Evolutionary conservation across 2,329 filamentous ascomycete genomes (phyloP).

Genomic region (Hirsutella minnesotensis): DNA sequence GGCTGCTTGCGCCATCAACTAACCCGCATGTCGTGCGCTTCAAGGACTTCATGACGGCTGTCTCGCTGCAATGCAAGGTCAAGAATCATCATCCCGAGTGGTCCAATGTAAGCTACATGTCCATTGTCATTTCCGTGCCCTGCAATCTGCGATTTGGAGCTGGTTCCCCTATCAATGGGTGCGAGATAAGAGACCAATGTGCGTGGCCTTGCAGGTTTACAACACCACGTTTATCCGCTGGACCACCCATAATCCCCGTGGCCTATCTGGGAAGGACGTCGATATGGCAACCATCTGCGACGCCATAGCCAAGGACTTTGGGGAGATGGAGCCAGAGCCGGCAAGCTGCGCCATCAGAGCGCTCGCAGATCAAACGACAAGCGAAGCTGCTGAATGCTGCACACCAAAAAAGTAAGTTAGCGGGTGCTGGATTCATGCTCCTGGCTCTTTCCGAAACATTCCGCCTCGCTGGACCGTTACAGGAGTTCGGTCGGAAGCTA

Average conservation of each 20-base stretch:
- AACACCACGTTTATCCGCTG: conserved; percentile 60
- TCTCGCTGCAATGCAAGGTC: conserved; percentile 55
- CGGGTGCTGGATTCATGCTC: too few relatives aligned
- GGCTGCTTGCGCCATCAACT: not conserved
- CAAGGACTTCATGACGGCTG: conserved; percentile 66
- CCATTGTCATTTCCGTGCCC: too few relatives aligned
- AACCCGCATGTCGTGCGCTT: not conserved
- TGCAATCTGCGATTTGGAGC: too few relatives aligned
- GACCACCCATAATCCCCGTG: conserved; percentile 58
- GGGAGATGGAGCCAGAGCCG: conserved; percentile 32
- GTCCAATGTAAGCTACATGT: conserved; percentile 47
- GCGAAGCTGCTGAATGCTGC: conserved; percentile 41
- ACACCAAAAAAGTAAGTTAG: conserved; percentile 24
- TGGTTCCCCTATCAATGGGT: not conserved
- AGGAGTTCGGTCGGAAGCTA: too few relatives aligned
- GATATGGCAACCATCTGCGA: conserved; percentile 53
- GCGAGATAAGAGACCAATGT: not conserved
- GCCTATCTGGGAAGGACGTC: conserved; percentile 53
- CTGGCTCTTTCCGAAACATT: too few relatives aligned
- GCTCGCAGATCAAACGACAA: conserved; percentile 33
- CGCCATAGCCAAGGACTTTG: conserved; percentile 40
- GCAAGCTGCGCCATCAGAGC: conserved; percentile 24
- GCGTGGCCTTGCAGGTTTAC: conserved; percentile 44
- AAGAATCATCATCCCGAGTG: conserved; percentile 66
- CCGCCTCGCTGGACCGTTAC: too few relatives aligned